phyloP scores from a whole-genome alignment of 1,284 basidiomycete genomes.

The Veloboletus limbatus region DNA sequence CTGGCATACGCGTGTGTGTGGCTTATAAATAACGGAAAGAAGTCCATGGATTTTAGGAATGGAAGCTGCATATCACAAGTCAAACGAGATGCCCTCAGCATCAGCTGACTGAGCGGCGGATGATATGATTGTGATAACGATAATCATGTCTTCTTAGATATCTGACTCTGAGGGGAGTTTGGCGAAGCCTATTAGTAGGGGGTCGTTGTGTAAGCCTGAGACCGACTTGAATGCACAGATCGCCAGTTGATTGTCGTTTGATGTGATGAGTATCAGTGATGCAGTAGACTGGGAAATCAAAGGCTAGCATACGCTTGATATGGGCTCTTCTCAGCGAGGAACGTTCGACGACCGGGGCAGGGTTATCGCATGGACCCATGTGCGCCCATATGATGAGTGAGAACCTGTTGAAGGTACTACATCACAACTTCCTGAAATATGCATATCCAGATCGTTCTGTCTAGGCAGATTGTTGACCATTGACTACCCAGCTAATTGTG shows the following conservation, averaged over 20 bases:
- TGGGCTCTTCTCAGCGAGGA: neutral
- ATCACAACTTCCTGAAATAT: neutral
- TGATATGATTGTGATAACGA: constrained; percentile 12
- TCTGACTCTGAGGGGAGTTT: too few species aligned
- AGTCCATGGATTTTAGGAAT: neutral
- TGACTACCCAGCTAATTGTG: too few species aligned
- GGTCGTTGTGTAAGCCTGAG: too few species aligned
- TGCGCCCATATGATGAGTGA: neutral
- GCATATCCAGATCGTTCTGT: neutral
- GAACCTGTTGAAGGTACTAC: too few species aligned
- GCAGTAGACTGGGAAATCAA: neutral
- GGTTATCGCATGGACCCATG: neutral
- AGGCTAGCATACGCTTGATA: constrained; percentile 2
- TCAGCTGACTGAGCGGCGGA: constrained; percentile 15
- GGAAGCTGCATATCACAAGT: too few species aligned
- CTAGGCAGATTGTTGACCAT: neutral
- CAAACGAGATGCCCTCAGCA: too few species aligned
- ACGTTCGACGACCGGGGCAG: neutral
- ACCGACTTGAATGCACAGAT: too few species aligned
- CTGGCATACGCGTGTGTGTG: too few species aligned
- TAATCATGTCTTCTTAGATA: constrained; percentile 8
- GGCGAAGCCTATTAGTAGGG: too few species aligned
- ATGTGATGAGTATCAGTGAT: constrained; percentile 10
- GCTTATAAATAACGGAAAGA: neutral
- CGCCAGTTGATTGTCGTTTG: neutral